phyloP scores from a whole-genome alignment of 1,284 basidiomycete genomes.

The Coriolopsis trogii region DNA sequence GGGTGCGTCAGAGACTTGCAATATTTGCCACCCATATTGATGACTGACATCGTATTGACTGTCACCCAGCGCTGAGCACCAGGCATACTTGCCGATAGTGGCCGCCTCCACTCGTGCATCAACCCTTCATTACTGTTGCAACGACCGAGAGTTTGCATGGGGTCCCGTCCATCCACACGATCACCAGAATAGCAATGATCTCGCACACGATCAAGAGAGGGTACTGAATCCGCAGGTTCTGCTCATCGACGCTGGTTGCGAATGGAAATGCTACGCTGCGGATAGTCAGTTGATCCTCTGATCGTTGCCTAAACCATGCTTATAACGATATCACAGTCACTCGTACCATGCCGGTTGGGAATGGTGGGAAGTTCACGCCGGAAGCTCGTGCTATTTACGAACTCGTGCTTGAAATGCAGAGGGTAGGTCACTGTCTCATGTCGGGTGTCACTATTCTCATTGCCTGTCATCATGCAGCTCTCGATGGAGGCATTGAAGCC shows the following conservation, averaged over 20 bases:
- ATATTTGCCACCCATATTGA: too few species aligned
- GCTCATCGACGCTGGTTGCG: conserved; percentile 91
- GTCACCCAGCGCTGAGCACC: conserved; percentile 67
- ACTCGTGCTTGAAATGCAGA: conserved; percentile 88
- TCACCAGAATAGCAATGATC: conserved; percentile 51
- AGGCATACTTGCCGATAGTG: conserved; percentile 90
- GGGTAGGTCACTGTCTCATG: conserved; percentile 43
- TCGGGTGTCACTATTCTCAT: background rate
- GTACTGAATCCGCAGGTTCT: conserved; percentile 75
- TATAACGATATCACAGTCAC: conserved; percentile 48
- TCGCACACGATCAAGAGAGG: conserved; percentile 44
- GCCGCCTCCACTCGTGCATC: conserved; percentile 83
- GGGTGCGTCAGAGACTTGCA: too few species aligned
- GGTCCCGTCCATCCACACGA: conserved; percentile 66
- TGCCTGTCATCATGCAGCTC: conserved; percentile 46
- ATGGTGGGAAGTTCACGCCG: conserved; percentile 83
- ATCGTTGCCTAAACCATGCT: background rate
- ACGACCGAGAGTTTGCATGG: conserved; percentile 80
- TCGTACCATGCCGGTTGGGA: conserved; percentile 86
- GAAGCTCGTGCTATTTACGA: conserved; percentile 82
- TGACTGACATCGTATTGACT: background rate
- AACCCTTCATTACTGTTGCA: conserved; percentile 90
- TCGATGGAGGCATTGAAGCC: conserved; percentile 70
- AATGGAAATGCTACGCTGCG: conserved; percentile 82
- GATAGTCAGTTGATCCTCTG: conserved; percentile 53